Percentiles rank a stretch among this genome's conserved stretches.
These are phyloP conservation scores for Fusarium poae DNA, from an alignment of 2,329 filamentous ascomycete species.

Conservation along the genomic window DNA sequence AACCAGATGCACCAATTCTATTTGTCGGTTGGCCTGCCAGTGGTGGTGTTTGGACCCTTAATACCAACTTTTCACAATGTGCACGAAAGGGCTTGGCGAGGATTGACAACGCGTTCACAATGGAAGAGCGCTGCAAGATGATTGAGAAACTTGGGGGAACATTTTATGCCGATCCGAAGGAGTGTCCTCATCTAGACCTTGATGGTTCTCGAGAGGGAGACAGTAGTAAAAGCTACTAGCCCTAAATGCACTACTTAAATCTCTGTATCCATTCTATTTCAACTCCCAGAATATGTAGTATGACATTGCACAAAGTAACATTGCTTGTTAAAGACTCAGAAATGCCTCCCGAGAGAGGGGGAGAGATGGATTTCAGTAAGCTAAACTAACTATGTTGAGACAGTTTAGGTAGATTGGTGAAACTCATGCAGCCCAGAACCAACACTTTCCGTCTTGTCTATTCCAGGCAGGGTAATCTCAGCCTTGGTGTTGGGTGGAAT, in stretches of 20 bases:
- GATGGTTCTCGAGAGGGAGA: background rate
- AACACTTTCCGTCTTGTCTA: background rate
- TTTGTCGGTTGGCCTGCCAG: background rate
- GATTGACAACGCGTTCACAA: background rate
- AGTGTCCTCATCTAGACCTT: background rate
- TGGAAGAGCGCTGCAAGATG: background rate
- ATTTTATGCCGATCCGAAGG: conserved; percentile 1
- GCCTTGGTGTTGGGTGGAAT: background rate
- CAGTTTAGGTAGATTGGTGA: background rate
- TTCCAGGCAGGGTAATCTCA: background rate
- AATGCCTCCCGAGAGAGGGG: too few species aligned
- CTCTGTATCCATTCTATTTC: too few species aligned
- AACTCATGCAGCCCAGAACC: background rate
- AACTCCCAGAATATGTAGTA: too few species aligned
- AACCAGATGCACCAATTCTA: background rate
- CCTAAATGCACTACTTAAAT: too few species aligned
- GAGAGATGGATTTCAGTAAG: too few species aligned
- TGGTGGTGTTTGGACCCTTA: background rate
- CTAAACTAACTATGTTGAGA: background rate
- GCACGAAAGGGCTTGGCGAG: background rate
- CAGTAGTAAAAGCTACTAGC: background rate
- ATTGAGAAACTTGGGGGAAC: background rate
- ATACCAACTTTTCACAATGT: background rate
- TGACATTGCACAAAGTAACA: too few species aligned
- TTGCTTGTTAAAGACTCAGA: too few species aligned